Conservation (phyloP, 345 rosid genomes). For the Diplotaxis tenuifolia region DNA sequence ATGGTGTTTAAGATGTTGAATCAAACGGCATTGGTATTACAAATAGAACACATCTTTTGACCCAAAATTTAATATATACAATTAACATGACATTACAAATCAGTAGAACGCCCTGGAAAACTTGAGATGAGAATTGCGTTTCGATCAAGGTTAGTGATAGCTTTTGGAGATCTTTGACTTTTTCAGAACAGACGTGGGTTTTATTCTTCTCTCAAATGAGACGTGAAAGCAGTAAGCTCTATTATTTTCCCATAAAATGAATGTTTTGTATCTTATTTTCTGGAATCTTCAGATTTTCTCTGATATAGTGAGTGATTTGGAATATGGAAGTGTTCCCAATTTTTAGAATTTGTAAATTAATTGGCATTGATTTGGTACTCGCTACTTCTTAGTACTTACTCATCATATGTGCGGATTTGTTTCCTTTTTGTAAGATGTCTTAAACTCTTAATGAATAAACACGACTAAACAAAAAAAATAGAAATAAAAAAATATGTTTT, state of each 20-base stretch:
- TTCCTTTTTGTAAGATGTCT: no score
- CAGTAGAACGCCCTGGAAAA: background rate
- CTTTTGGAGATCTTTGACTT: slow-evolving; percentile 13
- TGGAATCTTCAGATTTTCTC: background rate
- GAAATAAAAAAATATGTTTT: no score
- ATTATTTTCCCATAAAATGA: background rate
- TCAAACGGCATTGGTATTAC: background rate
- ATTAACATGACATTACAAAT: slow-evolving; percentile 12
- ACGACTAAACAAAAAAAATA: no score
- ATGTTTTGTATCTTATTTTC: background rate
- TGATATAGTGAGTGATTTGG: slow-evolving; percentile 10
- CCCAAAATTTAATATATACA: background rate
- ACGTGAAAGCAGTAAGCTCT: slow-evolving; percentile 13
- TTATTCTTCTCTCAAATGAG: background rate
- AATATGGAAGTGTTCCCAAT: background rate
- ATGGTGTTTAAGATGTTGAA: slow-evolving; percentile 1
- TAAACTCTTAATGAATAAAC: no score
- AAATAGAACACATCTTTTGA: background rate
- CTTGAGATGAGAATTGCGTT: background rate
- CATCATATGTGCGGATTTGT: no score
- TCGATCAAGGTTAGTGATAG: background rate
- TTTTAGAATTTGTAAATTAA: background rate
- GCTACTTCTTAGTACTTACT: no score
- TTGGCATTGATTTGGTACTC: slow-evolving; percentile 1
- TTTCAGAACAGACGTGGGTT: slow-evolving; percentile 9